Conservation (phyloP, 495 filamentous ascomycete genomes). For the Penicillium mononematosum region DNA sequence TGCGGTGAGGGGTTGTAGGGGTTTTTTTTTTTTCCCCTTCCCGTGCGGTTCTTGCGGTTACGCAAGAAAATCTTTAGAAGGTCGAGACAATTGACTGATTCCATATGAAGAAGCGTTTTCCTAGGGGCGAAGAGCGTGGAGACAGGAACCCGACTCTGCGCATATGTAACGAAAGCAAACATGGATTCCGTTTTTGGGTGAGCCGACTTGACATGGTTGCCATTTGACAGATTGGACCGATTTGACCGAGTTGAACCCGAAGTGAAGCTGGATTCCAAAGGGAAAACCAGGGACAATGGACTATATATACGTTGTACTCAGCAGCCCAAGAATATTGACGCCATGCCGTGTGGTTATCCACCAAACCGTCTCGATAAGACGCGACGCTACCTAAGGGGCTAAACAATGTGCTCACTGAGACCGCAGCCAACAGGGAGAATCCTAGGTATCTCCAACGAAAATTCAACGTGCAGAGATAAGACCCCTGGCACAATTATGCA, state of each 20-base stretch:
- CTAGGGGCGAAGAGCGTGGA: constrained; percentile 16
- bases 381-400: constrained; percentile 19
- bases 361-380: constrained; percentile 23
- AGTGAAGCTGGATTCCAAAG: constrained; percentile 1
- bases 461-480: constrained; percentile 11
- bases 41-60: constrained; percentile 27
- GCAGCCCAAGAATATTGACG: neutral
- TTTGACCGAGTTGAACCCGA: neutral
- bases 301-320: constrained; percentile 15
- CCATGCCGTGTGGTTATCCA: constrained; percentile 18
- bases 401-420: constrained; percentile 14
- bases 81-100: constrained; percentile 5
- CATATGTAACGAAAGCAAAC: constrained; percentile 12
- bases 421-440: constrained; percentile 7
- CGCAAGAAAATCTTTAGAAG: constrained; percentile 3
- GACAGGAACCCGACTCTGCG: constrained; percentile 17
- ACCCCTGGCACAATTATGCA: neutral
- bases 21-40: constrained; percentile 18
- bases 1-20: neutral
- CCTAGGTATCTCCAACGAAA: constrained; percentile 2
- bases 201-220: neutral
- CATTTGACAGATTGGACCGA: neutral
- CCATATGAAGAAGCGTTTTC: constrained; percentile 16
- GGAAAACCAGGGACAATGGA: neutral
- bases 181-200: neutral